Evolutionary conservation across 352 stramenopile genomes (phyloP), one percentile per base, ranked within the genome.

Genomic region (Globisporangium paddicum): DNA sequence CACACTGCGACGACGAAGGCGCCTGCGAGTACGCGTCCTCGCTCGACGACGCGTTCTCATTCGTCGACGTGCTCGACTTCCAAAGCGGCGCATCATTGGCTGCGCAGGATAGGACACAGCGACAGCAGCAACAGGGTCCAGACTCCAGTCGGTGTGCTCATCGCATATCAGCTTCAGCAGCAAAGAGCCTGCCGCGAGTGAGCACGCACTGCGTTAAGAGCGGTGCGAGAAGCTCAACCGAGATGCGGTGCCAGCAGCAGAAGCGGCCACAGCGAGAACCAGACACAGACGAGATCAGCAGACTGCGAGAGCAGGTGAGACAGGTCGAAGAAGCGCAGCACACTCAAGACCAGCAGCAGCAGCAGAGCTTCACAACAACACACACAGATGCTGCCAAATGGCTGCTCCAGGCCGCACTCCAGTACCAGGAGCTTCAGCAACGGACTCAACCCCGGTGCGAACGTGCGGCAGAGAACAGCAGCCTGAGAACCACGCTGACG

Each of bases 401-500:
- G 76, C 61, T 82, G 34, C 62, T 63, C 32, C 53, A 83, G 9
- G 76, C 76, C 19, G 75, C 62, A 25, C 59, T 69, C 5, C 73
- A 86, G 47, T 80, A 74, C 62, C 51, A 72, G 21, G 69, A 79
- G 55, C 67, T 71, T 19, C 67, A 80, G 60, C 63, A 68, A 34
- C n/a, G n/a, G n/a, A 61, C 73, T 0, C 23, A 50, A 23, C 19
- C 37, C 37, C n/a, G n/a, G n/a, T n/a, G n/a, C n/a, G n/a, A n/a
- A n/a, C n/a, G n/a, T n/a, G 73, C 81, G 48, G 56, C 71, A 37
- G 63, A 71, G 30, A 81, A 79, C 58, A 58, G 62, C 23, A 69
- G 64, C 14, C 58, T 84, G 8, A 78, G 74, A 23, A 61, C 55
- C 10, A 69, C 69, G 18, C 45, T 84, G 34, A 51, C 70, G 34